Evolutionary conservation across 148 eudicot genomes (phyloP).

Genomic region (Silene conica): DNA sequence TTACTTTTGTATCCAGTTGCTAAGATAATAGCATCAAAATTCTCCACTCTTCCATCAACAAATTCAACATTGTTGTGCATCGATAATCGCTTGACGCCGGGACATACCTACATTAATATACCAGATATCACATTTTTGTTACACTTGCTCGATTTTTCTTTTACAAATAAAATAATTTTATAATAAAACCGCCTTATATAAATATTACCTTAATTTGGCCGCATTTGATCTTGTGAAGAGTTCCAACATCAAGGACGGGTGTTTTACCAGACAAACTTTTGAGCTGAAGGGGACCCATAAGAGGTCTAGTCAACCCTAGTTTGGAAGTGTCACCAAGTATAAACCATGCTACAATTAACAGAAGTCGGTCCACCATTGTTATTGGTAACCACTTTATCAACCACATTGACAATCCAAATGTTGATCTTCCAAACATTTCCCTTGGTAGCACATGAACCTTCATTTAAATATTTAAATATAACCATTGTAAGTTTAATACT

Average conservation of each 20-base stretch:
- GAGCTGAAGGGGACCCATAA: constrained; percentile 61
- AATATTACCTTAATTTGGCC: constrained; percentile 70
- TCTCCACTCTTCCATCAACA: constrained; percentile 49
- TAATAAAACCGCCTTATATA: too few species aligned
- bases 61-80: constrained; percentile 51
- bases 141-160: background rate
- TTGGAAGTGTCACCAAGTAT: constrained; percentile 57
- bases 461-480: background rate
- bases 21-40: constrained; percentile 69
- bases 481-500: too few species aligned
- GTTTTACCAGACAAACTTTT: constrained; percentile 71
- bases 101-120: constrained; percentile 39
- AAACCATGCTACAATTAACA: constrained; percentile 47
- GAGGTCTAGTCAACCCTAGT: constrained; percentile 54
- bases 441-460: constrained; percentile 76
- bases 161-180: too few species aligned
- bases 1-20: constrained; percentile 92
- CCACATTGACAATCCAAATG: constrained; percentile 83
- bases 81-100: constrained; percentile 35
- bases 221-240: constrained; percentile 71
- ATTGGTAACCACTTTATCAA: constrained; percentile 81
- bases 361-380: constrained; percentile 49
- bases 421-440: constrained; percentile 79
- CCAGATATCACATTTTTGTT: background rate
- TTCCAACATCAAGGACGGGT: constrained; percentile 78